These are phyloP conservation scores for Ustilago bromivora DNA, from an alignment of 1,284 basidiomycete species.

Conservation along the genomic window DNA sequence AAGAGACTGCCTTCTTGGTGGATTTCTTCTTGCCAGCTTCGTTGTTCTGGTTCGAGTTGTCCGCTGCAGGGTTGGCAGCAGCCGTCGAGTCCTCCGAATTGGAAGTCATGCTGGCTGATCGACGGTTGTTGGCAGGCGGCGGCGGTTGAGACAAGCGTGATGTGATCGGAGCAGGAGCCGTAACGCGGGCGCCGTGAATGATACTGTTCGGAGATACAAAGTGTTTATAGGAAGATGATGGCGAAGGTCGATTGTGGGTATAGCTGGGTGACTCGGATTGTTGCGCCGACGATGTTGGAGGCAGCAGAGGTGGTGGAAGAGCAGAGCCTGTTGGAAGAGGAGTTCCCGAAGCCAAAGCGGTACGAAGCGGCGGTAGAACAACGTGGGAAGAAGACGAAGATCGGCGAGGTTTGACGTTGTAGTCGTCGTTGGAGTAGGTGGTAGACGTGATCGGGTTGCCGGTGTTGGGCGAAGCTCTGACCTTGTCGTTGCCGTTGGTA, in stretches of 20 bases:
- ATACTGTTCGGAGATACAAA: background rate
- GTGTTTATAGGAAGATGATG: background rate
- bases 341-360: constrained; percentile 19
- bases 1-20: constrained; percentile 63
- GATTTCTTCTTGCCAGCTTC: constrained; percentile 51
- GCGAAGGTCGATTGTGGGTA: constrained; percentile 2
- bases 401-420: background rate
- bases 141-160: constrained; percentile 1
- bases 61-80: constrained; percentile 6
- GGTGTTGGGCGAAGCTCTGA: constrained; percentile 13
- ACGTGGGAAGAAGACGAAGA: constrained; percentile 30
- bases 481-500: constrained; percentile 7
- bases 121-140: background rate
- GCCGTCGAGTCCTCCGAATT: constrained; percentile 8
- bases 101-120: constrained; percentile 28
- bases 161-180: constrained; percentile 6
- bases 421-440: constrained; percentile 6
- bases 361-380: constrained; percentile 34
- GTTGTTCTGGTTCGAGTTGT: background rate
- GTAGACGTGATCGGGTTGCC: constrained; percentile 4
- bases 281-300: constrained; percentile 8
- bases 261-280: constrained; percentile 14
- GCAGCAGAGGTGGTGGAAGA: constrained; percentile 35
- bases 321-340: constrained; percentile 20
- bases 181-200: constrained; percentile 22